These are phyloP conservation scores for Persicaria tinctoria DNA, from an alignment of 148 eudicot genomes.

Conservation along the genomic window DNA sequence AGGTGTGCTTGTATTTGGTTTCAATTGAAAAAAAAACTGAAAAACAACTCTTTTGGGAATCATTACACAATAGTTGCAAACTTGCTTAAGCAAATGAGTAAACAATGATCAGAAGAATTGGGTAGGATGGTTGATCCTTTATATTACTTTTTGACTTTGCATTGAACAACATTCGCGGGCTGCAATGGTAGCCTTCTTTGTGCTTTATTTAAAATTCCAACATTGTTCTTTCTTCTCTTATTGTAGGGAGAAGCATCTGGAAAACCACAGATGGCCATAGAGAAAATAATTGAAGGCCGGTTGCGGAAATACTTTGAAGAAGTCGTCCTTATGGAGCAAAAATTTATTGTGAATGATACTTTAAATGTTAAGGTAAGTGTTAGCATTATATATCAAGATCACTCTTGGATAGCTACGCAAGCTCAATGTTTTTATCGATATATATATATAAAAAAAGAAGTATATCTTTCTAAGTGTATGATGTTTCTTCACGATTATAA, in stretches of 20 bases:
- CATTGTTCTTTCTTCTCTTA: not conserved
- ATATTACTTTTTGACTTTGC: not conserved
- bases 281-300: constrained; percentile 97
- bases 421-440: not conserved
- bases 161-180: not conserved
- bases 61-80: not conserved
- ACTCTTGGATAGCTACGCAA: not conserved
- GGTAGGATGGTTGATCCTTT: not conserved
- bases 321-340: constrained; percentile 94
- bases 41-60: too few relatives aligned
- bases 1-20: not conserved
- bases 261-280: constrained; percentile 85
- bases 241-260: constrained; percentile 82
- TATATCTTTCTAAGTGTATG: not conserved
- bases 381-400: not conserved
- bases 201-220: not conserved
- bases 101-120: not conserved
- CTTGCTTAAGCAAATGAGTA: not conserved
- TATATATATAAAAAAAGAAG: not conserved
- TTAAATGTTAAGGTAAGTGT: constrained; percentile 59
- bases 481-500: not conserved
- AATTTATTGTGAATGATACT: constrained; percentile 68
- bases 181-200: not conserved
- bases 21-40: not conserved
- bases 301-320: constrained; percentile 84